Evolutionary conservation across 2,329 filamentous ascomycete genomes (phyloP), one percentile per base, ranked within the genome.

Genomic region (Cryphonectria carpinicola): DNA sequence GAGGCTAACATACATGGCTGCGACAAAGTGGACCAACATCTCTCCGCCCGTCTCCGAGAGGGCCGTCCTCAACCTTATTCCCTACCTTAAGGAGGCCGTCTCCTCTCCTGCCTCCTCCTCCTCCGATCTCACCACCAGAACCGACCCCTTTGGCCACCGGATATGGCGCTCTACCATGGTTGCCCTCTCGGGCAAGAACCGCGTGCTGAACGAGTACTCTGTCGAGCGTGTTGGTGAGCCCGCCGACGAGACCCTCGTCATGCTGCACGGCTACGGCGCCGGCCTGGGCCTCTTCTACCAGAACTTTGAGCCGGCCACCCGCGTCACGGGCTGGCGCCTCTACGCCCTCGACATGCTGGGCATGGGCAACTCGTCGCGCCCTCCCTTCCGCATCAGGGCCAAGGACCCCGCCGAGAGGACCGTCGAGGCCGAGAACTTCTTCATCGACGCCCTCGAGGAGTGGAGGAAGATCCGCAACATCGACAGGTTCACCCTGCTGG

Each of bases 241-340:
- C 5, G 88, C 89, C 0, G 91, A 97, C 63, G 91, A 98, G 77
- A 96, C 93, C 60, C 85, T 99, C 22, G 95, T 99, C 61, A 97
- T 99, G 89, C 84, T 99, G 5, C 96, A 99, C 79, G 96, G 96
- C 72, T 99, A 99, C 80, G 96, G 96, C 63, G 96, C 96, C 2
- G 96, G 96, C 0, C 86, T 99, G 0, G 96, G 95, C 32, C 98
- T 99, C 82, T 99, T 97, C 85, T 99, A 98, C 86, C 95, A 96
- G 82, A 99, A 99, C 79, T 97, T 97, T 72, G 96, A 99, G 80
- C 90, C 91, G 7, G 83, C 99, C 46, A 95, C 92, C 62, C 90
- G 95, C 25, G 83, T 90, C 1, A 85, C 87, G 39, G 94, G 95
- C 39, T 97, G 96, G 90, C 95, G 93, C 77, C 83, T 99, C 25